Percentiles rank a stretch among this genome's conserved stretches.
Evolutionary conservation across 1,284 basidiomycete species (phyloP).

Genomic region (Ganoderma lingzhi): DNA sequence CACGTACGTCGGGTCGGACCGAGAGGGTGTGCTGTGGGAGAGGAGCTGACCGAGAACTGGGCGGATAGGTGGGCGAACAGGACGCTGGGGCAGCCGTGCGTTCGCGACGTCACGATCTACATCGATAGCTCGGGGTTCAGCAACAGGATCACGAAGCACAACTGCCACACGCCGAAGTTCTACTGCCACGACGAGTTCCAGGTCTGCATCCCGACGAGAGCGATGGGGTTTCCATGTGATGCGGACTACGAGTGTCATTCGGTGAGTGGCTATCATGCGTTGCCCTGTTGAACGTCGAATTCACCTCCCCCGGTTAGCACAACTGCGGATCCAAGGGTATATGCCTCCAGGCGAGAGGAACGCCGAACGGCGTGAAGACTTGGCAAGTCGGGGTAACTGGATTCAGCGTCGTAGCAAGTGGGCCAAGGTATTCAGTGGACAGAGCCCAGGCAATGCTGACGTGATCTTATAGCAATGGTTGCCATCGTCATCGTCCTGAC

Average conservation of each 20-base stretch:
- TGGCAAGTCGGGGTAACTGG: conserved; percentile 48
- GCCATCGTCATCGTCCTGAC: conserved; percentile 52
- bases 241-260: conserved; percentile 65
- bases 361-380: conserved; percentile 43
- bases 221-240: conserved; percentile 54
- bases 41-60: too few species aligned
- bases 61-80: conserved; percentile 63
- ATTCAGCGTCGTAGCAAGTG: conserved; percentile 25
- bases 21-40: too few species aligned
- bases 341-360: conserved; percentile 46
- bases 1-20: conserved; percentile 71
- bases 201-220: conserved; percentile 57
- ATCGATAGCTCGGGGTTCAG: conserved; percentile 53
- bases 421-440: background rate
- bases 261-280: conserved; percentile 38
- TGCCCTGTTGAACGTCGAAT: background rate
- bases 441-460: background rate
- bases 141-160: conserved; percentile 67
- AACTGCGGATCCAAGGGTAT: conserved; percentile 37
- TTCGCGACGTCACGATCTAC: conserved; percentile 69
- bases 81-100: conserved; percentile 61
- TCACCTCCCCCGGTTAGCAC: conserved; percentile 28
- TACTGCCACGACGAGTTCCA: conserved; percentile 62
- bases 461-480: conserved; percentile 48
- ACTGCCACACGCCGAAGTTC: conserved; percentile 58